Percentiles rank a stretch among this genome's conserved stretches.
Conservation (phyloP, 164 flowering plant genomes). For the Nymphaea thermarum region DNA sequence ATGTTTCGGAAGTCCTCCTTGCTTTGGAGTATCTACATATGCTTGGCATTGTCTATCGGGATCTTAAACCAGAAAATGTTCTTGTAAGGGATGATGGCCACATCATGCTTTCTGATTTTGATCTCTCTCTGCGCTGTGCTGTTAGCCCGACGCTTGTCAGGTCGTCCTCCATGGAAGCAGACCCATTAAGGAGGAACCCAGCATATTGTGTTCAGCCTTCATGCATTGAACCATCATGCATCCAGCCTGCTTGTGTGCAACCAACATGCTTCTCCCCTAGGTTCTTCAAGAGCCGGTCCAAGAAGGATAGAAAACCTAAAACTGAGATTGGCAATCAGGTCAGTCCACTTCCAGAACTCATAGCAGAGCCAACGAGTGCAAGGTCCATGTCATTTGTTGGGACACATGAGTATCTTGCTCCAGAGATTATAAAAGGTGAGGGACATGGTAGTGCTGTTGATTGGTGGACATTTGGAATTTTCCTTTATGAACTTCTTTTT, state of each 20-base stretch:
- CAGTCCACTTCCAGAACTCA: conserved; percentile 79
- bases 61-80: conserved; percentile 92
- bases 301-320: conserved; percentile 60
- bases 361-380: conserved; percentile 84
- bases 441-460: conserved; percentile 97
- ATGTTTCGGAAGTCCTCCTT: conserved; percentile 76
- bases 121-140: conserved; percentile 76
- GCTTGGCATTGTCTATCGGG: conserved; percentile 87
- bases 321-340: conserved; percentile 56
- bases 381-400: conserved; percentile 95
- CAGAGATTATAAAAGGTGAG: conserved; percentile 90
- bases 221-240: conserved; percentile 70
- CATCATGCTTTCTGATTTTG: conserved; percentile 89
- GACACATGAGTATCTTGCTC: conserved; percentile 86
- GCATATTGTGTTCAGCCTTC: conserved; percentile 72
- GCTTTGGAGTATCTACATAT: conserved; percentile 87
- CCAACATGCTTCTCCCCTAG: conserved; percentile 86
- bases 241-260: conserved; percentile 70
- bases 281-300: conserved; percentile 57
- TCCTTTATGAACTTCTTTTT: conserved; percentile 68
- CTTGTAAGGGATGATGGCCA: conserved; percentile 91
- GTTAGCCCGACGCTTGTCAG: conserved; percentile 78
- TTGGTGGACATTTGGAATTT: conserved; percentile 97
- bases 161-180: conserved; percentile 40
- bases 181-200: conserved; percentile 44